Conservation (phyloP, 2,329 filamentous ascomycete species). For the Camillea tinctor region DNA sequence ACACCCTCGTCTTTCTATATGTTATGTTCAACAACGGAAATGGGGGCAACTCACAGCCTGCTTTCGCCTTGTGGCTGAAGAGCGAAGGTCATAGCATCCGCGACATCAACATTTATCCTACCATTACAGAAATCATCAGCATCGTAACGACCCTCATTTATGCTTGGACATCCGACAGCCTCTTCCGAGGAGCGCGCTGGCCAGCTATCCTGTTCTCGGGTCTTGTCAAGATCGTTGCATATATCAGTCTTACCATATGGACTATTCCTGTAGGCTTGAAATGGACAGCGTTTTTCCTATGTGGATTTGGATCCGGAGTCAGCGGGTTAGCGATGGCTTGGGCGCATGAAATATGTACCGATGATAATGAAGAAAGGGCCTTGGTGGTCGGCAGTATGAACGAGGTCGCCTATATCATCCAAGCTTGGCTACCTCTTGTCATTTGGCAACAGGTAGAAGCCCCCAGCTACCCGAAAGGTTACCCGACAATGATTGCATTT, state of each 20-base stretch:
- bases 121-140: slow-evolving; percentile 51
- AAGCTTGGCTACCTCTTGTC: slow-evolving; percentile 64
- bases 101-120: slow-evolving; percentile 48
- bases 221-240: slow-evolving; percentile 36
- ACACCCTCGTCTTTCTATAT: slow-evolving; percentile 36
- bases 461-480: slow-evolving; percentile 58
- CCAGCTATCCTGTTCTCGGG: slow-evolving; percentile 58
- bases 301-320: slow-evolving; percentile 47
- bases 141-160: slow-evolving; percentile 59
- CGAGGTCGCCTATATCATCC: slow-evolving; percentile 64
- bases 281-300: slow-evolving; percentile 59
- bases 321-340: slow-evolving; percentile 43
- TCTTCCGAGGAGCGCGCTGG: slow-evolving; percentile 58
- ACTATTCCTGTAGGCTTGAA: slow-evolving; percentile 50
- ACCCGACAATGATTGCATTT: slow-evolving; percentile 49
- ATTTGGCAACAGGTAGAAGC: slow-evolving; percentile 63
- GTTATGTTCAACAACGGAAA: slow-evolving; percentile 39
- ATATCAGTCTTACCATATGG: slow-evolving; percentile 39
- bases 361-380: slow-evolving; percentile 59
- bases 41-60: slow-evolving; percentile 34
- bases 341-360: slow-evolving; percentile 45
- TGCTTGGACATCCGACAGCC: slow-evolving; percentile 61
- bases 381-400: slow-evolving; percentile 65
- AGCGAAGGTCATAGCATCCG: slow-evolving; percentile 32
- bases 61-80: slow-evolving; percentile 42